Evolutionary conservation across 2,329 filamentous ascomycete species (phyloP).

Genomic region (Dothideomycetes sp.): DNA sequence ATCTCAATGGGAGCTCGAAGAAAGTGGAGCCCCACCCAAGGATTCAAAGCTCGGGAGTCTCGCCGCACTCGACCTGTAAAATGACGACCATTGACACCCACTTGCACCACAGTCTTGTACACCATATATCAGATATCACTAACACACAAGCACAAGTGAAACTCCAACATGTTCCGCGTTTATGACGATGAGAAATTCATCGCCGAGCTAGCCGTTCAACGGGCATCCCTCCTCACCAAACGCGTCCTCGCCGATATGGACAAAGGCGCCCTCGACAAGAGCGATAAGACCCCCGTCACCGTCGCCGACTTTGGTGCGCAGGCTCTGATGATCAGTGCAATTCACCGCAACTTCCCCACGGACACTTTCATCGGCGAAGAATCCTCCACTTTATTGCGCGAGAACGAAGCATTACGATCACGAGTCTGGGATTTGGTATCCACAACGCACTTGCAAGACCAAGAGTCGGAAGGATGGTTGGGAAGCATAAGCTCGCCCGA

Average conservation of each 20-base stretch:
- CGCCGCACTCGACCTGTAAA: no score
- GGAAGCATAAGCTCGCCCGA: constrained; percentile 37
- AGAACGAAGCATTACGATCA: constrained; percentile 39
- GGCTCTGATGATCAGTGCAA: constrained; percentile 49
- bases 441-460: constrained; percentile 28
- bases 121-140: no score
- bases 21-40: no score
- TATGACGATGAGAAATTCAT: constrained; percentile 73
- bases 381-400: constrained; percentile 44
- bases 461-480: constrained; percentile 27
- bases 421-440: constrained; percentile 49
- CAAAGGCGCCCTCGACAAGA: constrained; percentile 46
- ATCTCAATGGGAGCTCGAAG: no score
- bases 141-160: no score
- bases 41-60: no score
- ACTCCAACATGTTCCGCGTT: background rate
- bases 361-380: constrained; percentile 57
- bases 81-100: no score
- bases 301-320: constrained; percentile 57
- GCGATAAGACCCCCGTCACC: constrained; percentile 52
- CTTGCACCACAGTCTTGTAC: no score
- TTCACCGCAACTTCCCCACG: constrained; percentile 45
- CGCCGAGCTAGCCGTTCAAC: constrained; percentile 80
- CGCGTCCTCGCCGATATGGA: constrained; percentile 40
- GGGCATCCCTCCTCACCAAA: constrained; percentile 57